phyloP scores from a whole-genome alignment of 2,329 filamentous ascomycete genomes.

The Penicillium aurantiogriseum region DNA sequence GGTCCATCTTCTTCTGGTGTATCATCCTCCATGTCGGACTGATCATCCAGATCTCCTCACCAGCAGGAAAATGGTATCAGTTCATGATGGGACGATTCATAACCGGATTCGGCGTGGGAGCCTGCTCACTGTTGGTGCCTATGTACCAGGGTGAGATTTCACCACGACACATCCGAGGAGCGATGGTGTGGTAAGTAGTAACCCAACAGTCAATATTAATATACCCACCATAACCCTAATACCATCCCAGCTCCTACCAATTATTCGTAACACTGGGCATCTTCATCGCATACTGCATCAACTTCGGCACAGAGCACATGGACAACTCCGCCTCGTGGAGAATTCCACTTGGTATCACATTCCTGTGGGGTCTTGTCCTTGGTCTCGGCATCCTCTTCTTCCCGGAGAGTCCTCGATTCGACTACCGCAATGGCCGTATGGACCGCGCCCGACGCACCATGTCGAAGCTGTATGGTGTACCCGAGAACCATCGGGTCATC shows the following conservation, averaged over 20 bases:
- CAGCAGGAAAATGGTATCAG: conserved; percentile 41
- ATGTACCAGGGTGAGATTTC: conserved; percentile 50
- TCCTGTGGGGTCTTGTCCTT: conserved; percentile 56
- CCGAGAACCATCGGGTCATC: conserved; percentile 54
- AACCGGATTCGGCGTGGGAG: conserved; percentile 47
- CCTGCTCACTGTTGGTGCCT: conserved; percentile 44
- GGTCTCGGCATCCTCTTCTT: conserved; percentile 55
- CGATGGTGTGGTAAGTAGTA: conserved; percentile 39
- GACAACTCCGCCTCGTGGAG: conserved; percentile 47
- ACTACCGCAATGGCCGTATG: conserved; percentile 55
- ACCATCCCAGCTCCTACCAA: conserved; percentile 44
- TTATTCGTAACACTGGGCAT: conserved; percentile 50
- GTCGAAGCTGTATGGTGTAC: conserved; percentile 54
- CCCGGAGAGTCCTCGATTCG: conserved; percentile 57
- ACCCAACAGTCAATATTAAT: background rate
- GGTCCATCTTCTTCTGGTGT: conserved; percentile 44
- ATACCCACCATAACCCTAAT: background rate
- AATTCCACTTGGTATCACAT: conserved; percentile 56
- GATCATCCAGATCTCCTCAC: conserved; percentile 45
- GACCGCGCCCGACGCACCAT: conserved; percentile 54
- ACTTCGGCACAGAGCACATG: conserved; percentile 43
- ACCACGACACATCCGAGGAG: conserved; percentile 47
- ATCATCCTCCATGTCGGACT: conserved; percentile 43
- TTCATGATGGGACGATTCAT: conserved; percentile 46
- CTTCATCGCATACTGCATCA: conserved; percentile 49